Percentiles rank a stretch among this genome's conserved stretches.
These are phyloP conservation scores for Acorus calamus DNA, from an alignment of 106 monocot species.

Conservation along the genomic window DNA sequence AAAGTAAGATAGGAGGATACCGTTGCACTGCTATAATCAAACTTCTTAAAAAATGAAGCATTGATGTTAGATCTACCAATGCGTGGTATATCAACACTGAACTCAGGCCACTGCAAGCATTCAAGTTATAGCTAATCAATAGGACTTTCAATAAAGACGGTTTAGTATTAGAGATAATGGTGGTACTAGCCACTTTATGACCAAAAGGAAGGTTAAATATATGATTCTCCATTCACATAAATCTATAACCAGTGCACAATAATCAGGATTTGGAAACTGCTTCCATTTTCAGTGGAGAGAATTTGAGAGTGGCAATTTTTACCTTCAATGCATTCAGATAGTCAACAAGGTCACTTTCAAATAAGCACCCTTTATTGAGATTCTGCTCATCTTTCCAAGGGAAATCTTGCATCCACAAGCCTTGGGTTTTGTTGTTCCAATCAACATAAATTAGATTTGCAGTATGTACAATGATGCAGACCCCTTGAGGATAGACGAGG, in stretches of 20 bases:
- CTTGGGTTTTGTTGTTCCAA: constrained; percentile 99
- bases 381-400: constrained; percentile 60
- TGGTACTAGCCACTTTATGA: too few relatives aligned
- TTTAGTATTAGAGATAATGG: too few relatives aligned
- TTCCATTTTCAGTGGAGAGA: neutral
- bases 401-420: constrained; percentile 99
- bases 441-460: constrained; percentile 94
- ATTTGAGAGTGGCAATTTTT: constrained; percentile 4
- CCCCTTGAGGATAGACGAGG: constrained; percentile 71
- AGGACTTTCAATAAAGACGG: too few relatives aligned
- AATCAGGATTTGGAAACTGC: too few relatives aligned
- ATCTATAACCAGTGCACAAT: neutral
- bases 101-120: constrained; percentile 73
- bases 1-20: constrained; percentile 20
- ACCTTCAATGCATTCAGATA: constrained; percentile 84
- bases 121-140: constrained; percentile 1
- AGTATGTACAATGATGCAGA: constrained; percentile 83
- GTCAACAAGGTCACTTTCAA: constrained; percentile 89
- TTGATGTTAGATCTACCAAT: constrained; percentile 53
- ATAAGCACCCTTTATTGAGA: constrained; percentile 22
- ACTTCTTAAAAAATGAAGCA: constrained; percentile 82
- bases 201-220: neutral
- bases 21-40: constrained; percentile 73
- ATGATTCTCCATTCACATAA: neutral
- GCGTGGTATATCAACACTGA: constrained; percentile 43